A percentile compares a stretch with the other conserved stretches of the same genome.
Conservation (phyloP, 2,329 filamentous ascomycete species). For the Lachnellula suecica region DNA sequence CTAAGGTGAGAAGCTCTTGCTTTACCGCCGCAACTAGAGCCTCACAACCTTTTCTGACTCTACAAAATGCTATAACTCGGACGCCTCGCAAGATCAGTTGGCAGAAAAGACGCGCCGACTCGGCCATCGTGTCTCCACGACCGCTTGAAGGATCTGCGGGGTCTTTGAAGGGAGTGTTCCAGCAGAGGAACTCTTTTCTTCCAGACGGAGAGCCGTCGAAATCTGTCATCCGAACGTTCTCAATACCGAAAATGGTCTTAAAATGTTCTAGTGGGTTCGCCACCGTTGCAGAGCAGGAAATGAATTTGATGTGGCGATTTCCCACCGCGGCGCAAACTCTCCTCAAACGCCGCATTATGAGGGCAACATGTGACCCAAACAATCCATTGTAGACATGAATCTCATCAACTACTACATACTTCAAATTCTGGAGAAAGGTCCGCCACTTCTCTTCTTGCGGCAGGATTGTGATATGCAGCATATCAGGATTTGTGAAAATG, state of each 20-base stretch:
- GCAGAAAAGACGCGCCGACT: constrained; percentile 89
- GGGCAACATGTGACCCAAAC: constrained; percentile 89
- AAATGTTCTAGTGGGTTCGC: constrained; percentile 92
- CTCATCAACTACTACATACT: constrained; percentile 88
- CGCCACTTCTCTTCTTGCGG: constrained; percentile 91
- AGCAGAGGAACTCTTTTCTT: constrained; percentile 92
- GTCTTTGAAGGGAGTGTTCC: constrained; percentile 96
- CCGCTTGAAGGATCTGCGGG: constrained; percentile 84
- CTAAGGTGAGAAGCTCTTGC: constrained; percentile 70
- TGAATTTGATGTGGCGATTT: constrained; percentile 81
- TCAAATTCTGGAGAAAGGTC: constrained; percentile 81
- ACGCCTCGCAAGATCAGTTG: constrained; percentile 86
- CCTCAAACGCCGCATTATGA: constrained; percentile 88
- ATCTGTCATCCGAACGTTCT: constrained; percentile 78
- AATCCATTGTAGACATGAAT: constrained; percentile 95
- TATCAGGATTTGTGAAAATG: constrained; percentile 97
- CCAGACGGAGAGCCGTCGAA: constrained; percentile 92
- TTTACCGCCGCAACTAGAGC: constrained; percentile 77
- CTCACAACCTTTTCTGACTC: constrained; percentile 86
- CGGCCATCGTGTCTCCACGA: constrained; percentile 76
- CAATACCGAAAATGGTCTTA: constrained; percentile 87
- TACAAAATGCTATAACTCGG: constrained; percentile 88
- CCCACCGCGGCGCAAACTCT: constrained; percentile 88
- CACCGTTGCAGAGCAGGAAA: constrained; percentile 95
- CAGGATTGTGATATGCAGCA: constrained; percentile 92